These are phyloP conservation scores for Xenoacremonium recifei DNA, from an alignment of 2,329 filamentous ascomycete genomes.

Conservation along the genomic window DNA sequence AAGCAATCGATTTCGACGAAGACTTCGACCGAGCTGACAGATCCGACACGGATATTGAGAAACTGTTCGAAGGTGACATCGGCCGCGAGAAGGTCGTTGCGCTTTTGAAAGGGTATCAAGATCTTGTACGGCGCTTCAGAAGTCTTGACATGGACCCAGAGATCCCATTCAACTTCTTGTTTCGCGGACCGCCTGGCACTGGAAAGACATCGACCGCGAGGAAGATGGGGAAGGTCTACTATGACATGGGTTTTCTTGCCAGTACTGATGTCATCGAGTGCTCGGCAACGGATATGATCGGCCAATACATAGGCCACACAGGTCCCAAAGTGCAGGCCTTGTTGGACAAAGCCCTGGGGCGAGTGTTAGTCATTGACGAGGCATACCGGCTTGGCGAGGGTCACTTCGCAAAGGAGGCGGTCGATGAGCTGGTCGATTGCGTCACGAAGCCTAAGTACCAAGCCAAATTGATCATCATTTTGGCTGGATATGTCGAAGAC, in stretches of 20 bases:
- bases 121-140: conserved; percentile 33
- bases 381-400: conserved; percentile 63
- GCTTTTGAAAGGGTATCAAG: conserved; percentile 54
- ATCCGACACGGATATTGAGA: conserved; percentile 40
- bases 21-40: conserved; percentile 49
- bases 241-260: conserved; percentile 68
- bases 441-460: conserved; percentile 55
- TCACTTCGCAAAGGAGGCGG: conserved; percentile 54
- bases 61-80: conserved; percentile 58
- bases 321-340: conserved; percentile 60
- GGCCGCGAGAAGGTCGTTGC: conserved; percentile 56
- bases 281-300: conserved; percentile 68
- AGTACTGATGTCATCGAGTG: conserved; percentile 60
- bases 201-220: conserved; percentile 71
- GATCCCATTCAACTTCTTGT: conserved; percentile 68
- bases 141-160: conserved; percentile 31
- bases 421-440: conserved; percentile 53
- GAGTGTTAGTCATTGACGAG: conserved; percentile 70
- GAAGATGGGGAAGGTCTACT: conserved; percentile 75
- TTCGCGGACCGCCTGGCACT: conserved; percentile 64
- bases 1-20: conserved; percentile 74
- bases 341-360: conserved; percentile 62
- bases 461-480: conserved; percentile 62
- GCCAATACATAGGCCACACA: conserved; percentile 67
- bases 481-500: conserved; percentile 67